Base-by-base conservation (phyloP, 805 yeast species). In the Blastobotrys mokoenaii region DNA sequence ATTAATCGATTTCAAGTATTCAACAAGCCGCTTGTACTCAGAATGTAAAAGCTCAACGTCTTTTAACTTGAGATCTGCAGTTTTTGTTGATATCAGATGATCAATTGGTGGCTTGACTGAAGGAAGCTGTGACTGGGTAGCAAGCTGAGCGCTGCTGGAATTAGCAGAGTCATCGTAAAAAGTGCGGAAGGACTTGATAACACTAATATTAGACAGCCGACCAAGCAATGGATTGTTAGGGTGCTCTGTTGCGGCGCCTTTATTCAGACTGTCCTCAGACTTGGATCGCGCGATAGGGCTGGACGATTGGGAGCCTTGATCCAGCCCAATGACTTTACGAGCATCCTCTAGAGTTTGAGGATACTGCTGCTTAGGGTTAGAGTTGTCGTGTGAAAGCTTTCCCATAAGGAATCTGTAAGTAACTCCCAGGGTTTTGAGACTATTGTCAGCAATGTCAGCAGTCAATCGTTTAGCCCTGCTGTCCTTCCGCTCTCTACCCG, bases 21-120 rank as follows among this genome's bases (percentile, higher is more conserved):
- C 50, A 3, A 65, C 69, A 31, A 68, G 55, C 10, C 67, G 57
- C 37, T 59, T 59, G 50, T 68, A 68, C 45, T 68, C 73, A 3
- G 50, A 44, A 36, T 65, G 58, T 20, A 68, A 56, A 18, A 50
- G 57, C 30, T 53, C 53, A 14, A 68, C 56, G 16, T 69, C 71
- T 1, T 58, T 56, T 14, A 65, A 34, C n/a, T 61, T 62, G 16
- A 68, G 53, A 18, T 55, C 45, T 17, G 60, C 65, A 9, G 61
- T 55, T 18, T 62, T 61, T n/a, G 41, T 34, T 3, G 32, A 36
- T 16, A 56, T 38, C 18, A 60, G 46, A 16, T 45, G 43, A 3
- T 49, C 52, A 27, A 53, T 46, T 14, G 63, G 62, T 12, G 49
- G 46, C 10, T 18, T 33, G 4, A 22, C 27, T 4, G 27, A 4